These are phyloP conservation scores for Pyrenophora graminea DNA, from an alignment of 2,329 filamentous ascomycete species.

Conservation along the genomic window DNA sequence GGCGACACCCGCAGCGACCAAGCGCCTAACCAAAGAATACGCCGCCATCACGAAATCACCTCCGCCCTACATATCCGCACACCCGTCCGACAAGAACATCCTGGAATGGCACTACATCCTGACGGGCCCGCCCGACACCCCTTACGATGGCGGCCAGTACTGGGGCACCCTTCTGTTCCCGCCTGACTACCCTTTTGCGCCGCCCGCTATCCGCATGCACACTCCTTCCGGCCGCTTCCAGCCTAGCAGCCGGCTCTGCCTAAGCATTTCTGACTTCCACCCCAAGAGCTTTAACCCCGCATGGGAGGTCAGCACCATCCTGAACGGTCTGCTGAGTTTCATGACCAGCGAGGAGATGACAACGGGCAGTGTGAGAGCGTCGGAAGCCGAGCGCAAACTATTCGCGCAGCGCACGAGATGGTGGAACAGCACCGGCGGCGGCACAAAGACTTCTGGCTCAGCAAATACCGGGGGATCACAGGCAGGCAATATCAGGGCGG, in stretches of 20 bases:
- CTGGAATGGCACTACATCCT: constrained; percentile 97
- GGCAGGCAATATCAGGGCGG: constrained; percentile 71
- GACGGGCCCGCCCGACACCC: constrained; percentile 89
- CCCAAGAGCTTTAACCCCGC: constrained; percentile 97
- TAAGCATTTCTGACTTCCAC: constrained; percentile 97
- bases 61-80: constrained; percentile 84
- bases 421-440: constrained; percentile 96
- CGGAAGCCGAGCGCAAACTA: constrained; percentile 74
- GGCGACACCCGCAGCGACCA: constrained; percentile 48
- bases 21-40: constrained; percentile 65
- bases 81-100: constrained; percentile 89
- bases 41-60: constrained; percentile 72
- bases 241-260: constrained; percentile 85
- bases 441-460: constrained; percentile 62
- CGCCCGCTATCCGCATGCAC: constrained; percentile 98
- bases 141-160: constrained; percentile 93
- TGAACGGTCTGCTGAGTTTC: constrained; percentile 91
- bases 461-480: constrained; percentile 55
- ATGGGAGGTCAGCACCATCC: constrained; percentile 96
- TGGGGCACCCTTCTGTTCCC: constrained; percentile 98
- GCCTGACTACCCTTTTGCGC: constrained; percentile 94
- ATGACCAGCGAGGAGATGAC: constrained; percentile 99
- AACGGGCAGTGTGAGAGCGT: constrained; percentile 82
- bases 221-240: constrained; percentile 95
- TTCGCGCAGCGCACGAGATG: constrained; percentile 79